These are phyloP conservation scores for Marsdenia floribunda DNA, from an alignment of 257 asterid species.

Conservation along the genomic window DNA sequence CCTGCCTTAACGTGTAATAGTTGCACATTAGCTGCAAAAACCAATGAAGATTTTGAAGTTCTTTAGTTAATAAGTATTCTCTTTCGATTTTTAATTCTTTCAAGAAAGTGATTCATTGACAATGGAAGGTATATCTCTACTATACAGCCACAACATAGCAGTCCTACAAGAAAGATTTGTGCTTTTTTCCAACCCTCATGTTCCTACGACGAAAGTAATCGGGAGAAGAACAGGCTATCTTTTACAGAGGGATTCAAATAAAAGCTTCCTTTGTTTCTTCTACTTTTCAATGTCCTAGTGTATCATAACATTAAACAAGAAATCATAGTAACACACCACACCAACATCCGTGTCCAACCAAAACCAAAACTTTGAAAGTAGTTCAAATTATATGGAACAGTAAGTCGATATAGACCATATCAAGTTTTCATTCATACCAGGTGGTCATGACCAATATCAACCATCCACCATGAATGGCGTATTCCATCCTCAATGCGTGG, in stretches of 20 bases:
- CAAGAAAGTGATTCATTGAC: background rate
- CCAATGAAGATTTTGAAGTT: background rate
- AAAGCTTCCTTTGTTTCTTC: background rate
- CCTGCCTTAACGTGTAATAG: slow-evolving; percentile 89
- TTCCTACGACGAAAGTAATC: background rate
- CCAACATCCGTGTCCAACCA: too few species aligned
- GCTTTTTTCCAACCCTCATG: background rate
- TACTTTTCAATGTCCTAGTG: background rate
- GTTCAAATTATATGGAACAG: background rate
- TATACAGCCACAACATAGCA: background rate
- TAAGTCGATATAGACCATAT: background rate
- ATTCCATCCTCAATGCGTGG: slow-evolving; percentile 71
- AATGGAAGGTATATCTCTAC: too few species aligned
- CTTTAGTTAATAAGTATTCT: background rate
- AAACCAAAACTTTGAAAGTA: background rate
- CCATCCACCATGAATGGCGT: slow-evolving; percentile 87
- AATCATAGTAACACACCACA: too few species aligned
- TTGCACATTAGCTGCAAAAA: slow-evolving; percentile 87
- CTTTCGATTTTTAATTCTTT: background rate
- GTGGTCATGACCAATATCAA: slow-evolving; percentile 79
- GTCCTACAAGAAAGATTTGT: background rate
- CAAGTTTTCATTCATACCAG: slow-evolving; percentile 50
- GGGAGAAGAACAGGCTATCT: background rate
- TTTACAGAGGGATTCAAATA: background rate
- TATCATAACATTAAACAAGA: background rate